A percentile compares a stretch with the other conserved stretches of the same genome.
Conservation (phyloP, 2,329 filamentous ascomycete species). For the Xylariomycetidae sp. region DNA sequence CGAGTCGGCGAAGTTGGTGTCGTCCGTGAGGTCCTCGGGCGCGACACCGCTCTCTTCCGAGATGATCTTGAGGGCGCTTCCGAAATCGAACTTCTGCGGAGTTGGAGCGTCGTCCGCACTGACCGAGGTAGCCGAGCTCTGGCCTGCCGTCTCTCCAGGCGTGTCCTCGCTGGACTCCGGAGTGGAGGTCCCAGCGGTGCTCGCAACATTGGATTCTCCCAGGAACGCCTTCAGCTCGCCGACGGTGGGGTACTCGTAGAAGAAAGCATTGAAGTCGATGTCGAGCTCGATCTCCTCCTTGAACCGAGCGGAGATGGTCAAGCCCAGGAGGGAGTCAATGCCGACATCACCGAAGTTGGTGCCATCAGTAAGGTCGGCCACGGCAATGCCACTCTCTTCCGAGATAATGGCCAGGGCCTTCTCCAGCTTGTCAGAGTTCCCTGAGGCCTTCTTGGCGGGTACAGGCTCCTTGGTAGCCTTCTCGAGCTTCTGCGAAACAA, state of each 20-base stretch:
- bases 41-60: slow-evolving; percentile 14
- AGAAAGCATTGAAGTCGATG: slow-evolving; percentile 19
- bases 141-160: too few relatives aligned
- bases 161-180: slow-evolving; percentile 1
- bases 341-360: slow-evolving; percentile 26
- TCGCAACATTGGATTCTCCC: slow-evolving; percentile 3
- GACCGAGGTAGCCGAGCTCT: too few relatives aligned
- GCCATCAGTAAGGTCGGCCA: slow-evolving; percentile 15
- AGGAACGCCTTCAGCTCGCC: slow-evolving; percentile 12
- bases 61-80: slow-evolving; percentile 6
- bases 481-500: too few relatives aligned
- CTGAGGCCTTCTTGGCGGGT: too few relatives aligned
- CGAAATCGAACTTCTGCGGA: slow-evolving; percentile 2
- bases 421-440: too few relatives aligned
- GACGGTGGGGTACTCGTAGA: slow-evolving; percentile 22
- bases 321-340: slow-evolving; percentile 28
- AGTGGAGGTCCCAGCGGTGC: not conserved
- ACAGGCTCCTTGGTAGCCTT: too few relatives aligned
- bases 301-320: slow-evolving; percentile 27
- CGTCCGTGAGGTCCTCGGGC: slow-evolving; percentile 14
- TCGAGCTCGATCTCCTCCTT: slow-evolving; percentile 26
- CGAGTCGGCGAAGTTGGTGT: slow-evolving; percentile 13
- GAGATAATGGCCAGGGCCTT: slow-evolving; percentile 20
- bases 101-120: too few relatives aligned
- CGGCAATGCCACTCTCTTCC: slow-evolving; percentile 21